Percentiles rank a stretch among this genome's conserved stretches.
These are phyloP conservation scores for Globisporangium paddicum DNA, from an alignment of 352 stramenopile species.

Conservation along the genomic window DNA sequence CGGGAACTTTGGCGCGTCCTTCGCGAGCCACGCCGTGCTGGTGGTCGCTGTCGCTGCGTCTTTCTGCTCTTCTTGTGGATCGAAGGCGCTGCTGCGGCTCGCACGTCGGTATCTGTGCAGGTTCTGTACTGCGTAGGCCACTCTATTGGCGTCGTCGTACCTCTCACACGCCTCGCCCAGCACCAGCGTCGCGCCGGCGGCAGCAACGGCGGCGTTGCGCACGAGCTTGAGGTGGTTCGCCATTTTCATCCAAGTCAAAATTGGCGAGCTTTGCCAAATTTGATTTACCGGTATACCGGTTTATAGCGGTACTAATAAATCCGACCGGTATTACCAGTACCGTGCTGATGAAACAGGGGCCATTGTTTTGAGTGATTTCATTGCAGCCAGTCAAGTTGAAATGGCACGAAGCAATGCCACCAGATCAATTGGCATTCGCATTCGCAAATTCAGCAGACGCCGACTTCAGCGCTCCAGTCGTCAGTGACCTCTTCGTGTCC, in stretches of 20 bases:
- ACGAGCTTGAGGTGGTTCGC: constrained; percentile 15
- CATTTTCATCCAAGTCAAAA: constrained; percentile 2
- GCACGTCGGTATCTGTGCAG: constrained; percentile 15
- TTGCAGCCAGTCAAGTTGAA: no score
- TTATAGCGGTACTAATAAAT: no score
- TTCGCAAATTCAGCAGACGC: no score
- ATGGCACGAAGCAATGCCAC: no score
- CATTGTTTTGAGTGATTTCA: no score
- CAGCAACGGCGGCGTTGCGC: constrained; percentile 12
- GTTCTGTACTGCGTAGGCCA: constrained; percentile 31
- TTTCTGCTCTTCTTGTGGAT: neutral
- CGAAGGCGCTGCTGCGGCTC: neutral
- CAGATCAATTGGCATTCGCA: no score
- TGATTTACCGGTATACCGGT: no score
- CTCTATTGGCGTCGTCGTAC: constrained; percentile 33
- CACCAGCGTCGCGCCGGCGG: constrained; percentile 19
- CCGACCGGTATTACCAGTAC: no score
- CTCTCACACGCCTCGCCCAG: constrained; percentile 34
- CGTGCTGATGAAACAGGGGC: no score
- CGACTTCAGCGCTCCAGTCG: no score
- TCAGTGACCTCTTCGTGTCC: no score
- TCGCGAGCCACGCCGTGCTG: constrained; percentile 35
- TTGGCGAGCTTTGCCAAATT: neutral
- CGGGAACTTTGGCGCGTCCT: constrained; percentile 52
- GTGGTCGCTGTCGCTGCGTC: neutral